Base-by-base conservation (phyloP, 2,329 filamentous ascomycete genomes). In the Exophiala xenobiotica region DNA sequence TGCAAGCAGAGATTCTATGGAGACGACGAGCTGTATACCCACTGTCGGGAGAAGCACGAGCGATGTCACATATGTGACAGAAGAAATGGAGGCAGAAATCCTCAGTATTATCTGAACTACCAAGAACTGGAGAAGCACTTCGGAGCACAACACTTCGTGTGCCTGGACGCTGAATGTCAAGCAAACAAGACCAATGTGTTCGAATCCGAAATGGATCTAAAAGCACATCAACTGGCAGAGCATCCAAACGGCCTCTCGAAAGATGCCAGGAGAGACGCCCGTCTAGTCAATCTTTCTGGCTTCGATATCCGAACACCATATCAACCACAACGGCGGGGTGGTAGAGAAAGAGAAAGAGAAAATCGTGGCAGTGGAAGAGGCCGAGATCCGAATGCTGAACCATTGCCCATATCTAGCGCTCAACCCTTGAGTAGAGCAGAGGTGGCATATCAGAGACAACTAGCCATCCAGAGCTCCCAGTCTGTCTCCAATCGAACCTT, bases 131-230 rank as follows among this genome's bases (percentile, higher is more conserved):
- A 95, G 65, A 75, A 83, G 29, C 93, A 99, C 70, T 97, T 97
- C 67, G 80, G 81, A 57, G 85, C 85, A 60, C 90, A 93, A 51
- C 93, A 99, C 68, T 96, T 85, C 65, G 74, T 91, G 0, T 99
- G 93, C 65, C 70, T 81, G 5, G 90, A 99, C 63, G 78, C 80
- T 47, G 91, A 96, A 65, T 99, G 93, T 64, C 68, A 93, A 65
- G 93, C 97, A 62, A 96, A 96, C 80, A 97, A 96, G 67, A 96
- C 97, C 66, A 87, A 97, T 23, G 93, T 97, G 0, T 99, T 99
- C 62, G 89, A 90, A 49, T 91, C 90, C 0, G 89, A 96, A 64
- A 85, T 99, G 77, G 93, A 99, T 64, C 74, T 99, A 40, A 95
- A 97, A 68, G 93, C 87, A 2, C 93, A 99, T 70, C 89, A 95